These are phyloP conservation scores for Tricholoma bakamatsutake DNA, from an alignment of 768 basidiomycete species.

Conservation along the genomic window DNA sequence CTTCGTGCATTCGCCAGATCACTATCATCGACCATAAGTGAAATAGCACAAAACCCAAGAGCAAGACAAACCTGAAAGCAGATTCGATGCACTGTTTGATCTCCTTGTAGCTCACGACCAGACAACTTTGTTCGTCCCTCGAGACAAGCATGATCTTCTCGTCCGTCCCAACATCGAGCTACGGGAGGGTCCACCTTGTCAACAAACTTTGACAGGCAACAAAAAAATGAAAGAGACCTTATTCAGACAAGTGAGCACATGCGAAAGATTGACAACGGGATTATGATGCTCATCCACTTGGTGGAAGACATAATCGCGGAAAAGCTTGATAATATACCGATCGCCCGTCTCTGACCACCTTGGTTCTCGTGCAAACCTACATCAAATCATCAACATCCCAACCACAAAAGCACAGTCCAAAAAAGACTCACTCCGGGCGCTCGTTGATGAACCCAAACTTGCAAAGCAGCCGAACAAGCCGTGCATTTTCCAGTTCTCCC, in stretches of 20 bases:
- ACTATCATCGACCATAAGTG: constrained; percentile 22
- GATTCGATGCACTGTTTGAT: constrained; percentile 80
- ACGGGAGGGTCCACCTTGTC: not conserved
- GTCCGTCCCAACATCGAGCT: constrained; percentile 92
- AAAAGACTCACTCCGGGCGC: constrained; percentile 80
- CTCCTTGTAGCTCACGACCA: constrained; percentile 91
- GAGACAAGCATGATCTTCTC: constrained; percentile 94
- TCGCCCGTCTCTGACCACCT: constrained; percentile 99
- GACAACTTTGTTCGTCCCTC: constrained; percentile 92
- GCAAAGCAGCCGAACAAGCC: constrained; percentile 81
- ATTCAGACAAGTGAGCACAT: constrained; percentile 89
- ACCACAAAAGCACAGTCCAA: not conserved
- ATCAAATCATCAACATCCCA: not conserved
- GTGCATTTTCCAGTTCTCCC: constrained; percentile 90
- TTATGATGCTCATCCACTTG: constrained; percentile 89
- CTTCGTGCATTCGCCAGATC: constrained; percentile 33
- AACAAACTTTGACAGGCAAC: not conserved
- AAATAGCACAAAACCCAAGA: not conserved
- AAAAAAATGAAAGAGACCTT: constrained; percentile 52
- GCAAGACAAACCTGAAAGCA: constrained; percentile 65
- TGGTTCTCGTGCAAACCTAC: constrained; percentile 90
- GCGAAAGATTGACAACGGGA: constrained; percentile 84
- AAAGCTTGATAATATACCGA: constrained; percentile 95
- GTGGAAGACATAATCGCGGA: constrained; percentile 97
- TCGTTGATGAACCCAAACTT: constrained; percentile 99